Base-by-base conservation (phyloP, 2,329 filamentous ascomycete genomes). In the Hypoxylon sp. region DNA sequence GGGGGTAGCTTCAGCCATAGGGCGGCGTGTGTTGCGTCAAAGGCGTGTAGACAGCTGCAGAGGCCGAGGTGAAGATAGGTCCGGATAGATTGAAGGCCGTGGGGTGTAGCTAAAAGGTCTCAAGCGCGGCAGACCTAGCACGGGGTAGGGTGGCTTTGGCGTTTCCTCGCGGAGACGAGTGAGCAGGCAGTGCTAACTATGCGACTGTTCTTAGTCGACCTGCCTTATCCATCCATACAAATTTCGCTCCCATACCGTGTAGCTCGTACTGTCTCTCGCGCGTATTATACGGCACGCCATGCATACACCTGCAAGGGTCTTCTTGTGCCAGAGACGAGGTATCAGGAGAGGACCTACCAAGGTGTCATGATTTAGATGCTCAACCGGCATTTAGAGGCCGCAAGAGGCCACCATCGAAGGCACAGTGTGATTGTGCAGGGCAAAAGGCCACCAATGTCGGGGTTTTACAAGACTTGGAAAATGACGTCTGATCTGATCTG, bases 121-220 rank as follows among this genome's bases (percentile, higher is more conserved):
- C 42, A 67, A 72, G 66, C 69, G 64, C 69, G 61, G 61, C 50
- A 66, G 31, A 59, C 63, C 66, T 64, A 57, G 57, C 61, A 67
- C 60, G 62, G 66, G 64, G 65, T 65, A 70, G 61, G 44, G 69
- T 71, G 66, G 69, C 69, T 71, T 69, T 71, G 58, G 65, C 51
- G 66, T 66, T 57, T 69, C 59, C 61, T 71, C 62, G 53, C 63
- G 48, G 54, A 65, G 61, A 63, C 53, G 31, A 25, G 63, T 67
- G 48, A 69, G 69, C 69, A 48, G 69, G 69, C 69, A 69, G 69
- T 71, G 66, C 65, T 49, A 50, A 61, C 31, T 68, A 62, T 70
- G 68, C 51, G 65, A 68, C 65, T 65, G 56, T 48, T 58, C 35
- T 58, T 66, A 51, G 58, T 65, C 53, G 62, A 71, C 68, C 68